These are phyloP conservation scores for Fusarium virguliforme DNA, from an alignment of 2,329 filamentous ascomycete species.

Conservation along the genomic window DNA sequence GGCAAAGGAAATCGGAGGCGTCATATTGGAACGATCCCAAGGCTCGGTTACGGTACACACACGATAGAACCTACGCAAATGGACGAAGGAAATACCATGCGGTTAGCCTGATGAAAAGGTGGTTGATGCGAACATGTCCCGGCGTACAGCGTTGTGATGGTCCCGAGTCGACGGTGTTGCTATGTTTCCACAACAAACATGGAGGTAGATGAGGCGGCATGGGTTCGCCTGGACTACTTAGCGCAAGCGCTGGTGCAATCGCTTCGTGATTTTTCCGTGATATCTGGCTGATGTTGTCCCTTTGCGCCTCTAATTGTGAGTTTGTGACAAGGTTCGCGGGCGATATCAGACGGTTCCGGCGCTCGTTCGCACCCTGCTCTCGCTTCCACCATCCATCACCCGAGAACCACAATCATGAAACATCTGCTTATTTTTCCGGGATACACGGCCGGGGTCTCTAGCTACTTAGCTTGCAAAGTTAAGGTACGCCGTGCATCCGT, in stretches of 20 bases:
- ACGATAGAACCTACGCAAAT: slow-evolving; percentile 48
- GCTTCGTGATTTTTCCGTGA: slow-evolving; percentile 23
- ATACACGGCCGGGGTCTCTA: background rate
- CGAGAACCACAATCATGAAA: slow-evolving; percentile 10
- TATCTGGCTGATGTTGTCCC: background rate
- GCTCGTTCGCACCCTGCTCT: slow-evolving; percentile 8
- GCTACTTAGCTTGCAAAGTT: slow-evolving; percentile 1
- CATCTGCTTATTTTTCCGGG: slow-evolving; percentile 7
- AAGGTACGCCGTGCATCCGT: slow-evolving; percentile 3
- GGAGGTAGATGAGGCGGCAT: slow-evolving; percentile 35
- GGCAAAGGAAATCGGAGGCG: slow-evolving; percentile 39
- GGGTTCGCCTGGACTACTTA: slow-evolving; percentile 32
- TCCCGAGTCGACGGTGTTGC: slow-evolving; percentile 43
- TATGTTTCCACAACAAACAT: slow-evolving; percentile 35
- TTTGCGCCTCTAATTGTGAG: background rate
- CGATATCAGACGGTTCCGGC: background rate
- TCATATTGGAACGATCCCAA: slow-evolving; percentile 47
- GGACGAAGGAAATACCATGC: slow-evolving; percentile 49
- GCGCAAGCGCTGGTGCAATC: slow-evolving; percentile 6
- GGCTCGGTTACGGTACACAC: slow-evolving; percentile 44
- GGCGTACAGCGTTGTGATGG: slow-evolving; percentile 41
- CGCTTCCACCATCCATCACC: slow-evolving; percentile 8
- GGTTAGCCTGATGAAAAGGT: slow-evolving; percentile 42
- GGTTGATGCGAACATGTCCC: slow-evolving; percentile 35
- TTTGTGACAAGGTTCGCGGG: slow-evolving; percentile 1